These are phyloP conservation scores for Hanseniaspora taiwanica DNA, from an alignment of 805 yeast species.

Conservation along the genomic window DNA sequence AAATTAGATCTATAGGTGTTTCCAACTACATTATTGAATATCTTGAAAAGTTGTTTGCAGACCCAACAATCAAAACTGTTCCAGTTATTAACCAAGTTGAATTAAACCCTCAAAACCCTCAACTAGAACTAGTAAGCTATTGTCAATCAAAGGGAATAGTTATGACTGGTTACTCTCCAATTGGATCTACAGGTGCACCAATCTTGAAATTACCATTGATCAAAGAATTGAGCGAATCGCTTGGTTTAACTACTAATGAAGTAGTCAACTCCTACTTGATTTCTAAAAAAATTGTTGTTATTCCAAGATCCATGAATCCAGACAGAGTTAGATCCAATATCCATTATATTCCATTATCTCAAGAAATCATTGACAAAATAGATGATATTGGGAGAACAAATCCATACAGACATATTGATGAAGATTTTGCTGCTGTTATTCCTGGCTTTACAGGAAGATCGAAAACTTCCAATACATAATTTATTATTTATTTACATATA, in stretches of 20 bases:
- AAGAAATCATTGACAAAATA: slow-evolving; percentile 29
- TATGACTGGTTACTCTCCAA: slow-evolving; percentile 46
- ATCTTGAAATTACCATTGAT: slow-evolving; percentile 38
- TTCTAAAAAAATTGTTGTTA: slow-evolving; percentile 41
- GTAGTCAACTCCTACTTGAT: slow-evolving; percentile 53
- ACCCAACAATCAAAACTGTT: slow-evolving; percentile 26
- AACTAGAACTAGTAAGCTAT: slow-evolving; percentile 39
- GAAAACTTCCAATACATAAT: too few species aligned
- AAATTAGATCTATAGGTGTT: slow-evolving; percentile 43
- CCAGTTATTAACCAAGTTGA: slow-evolving; percentile 55
- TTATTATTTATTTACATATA: too few species aligned
- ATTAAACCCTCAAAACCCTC: slow-evolving; percentile 62
- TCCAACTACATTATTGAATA: slow-evolving; percentile 35
- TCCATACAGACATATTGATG: slow-evolving; percentile 23
- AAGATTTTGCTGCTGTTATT: slow-evolving; percentile 13
- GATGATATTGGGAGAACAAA: slow-evolving; percentile 20
- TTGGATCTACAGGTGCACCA: slow-evolving; percentile 58
- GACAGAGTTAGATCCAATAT: slow-evolving; percentile 39
- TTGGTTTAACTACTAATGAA: slow-evolving; percentile 39
- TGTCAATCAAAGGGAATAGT: slow-evolving; percentile 39
- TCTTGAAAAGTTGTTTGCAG: slow-evolving; percentile 29
- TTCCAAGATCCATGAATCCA: slow-evolving; percentile 64
- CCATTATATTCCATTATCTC: slow-evolving; percentile 24
- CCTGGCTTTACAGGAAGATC: slow-evolving; percentile 19
- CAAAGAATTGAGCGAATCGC: slow-evolving; percentile 40